Conservation (phyloP, 2,329 filamentous ascomycete genomes). For the Trichocomaceae sp. region DNA sequence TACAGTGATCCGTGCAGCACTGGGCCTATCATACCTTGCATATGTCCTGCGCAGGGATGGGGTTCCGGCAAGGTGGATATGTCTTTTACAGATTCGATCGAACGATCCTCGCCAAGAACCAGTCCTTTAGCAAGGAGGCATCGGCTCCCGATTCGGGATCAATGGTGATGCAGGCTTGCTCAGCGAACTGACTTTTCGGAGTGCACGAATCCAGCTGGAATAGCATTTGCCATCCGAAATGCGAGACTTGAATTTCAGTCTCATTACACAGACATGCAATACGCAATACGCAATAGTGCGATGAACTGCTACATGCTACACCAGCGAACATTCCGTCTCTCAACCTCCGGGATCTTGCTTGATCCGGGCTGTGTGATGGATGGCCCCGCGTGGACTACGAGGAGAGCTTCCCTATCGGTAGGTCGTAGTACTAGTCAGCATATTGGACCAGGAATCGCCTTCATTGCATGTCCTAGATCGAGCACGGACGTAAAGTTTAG, state of each 20-base stretch:
- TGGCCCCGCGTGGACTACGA: neutral
- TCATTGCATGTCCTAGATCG: neutral
- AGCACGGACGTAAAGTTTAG: neutral
- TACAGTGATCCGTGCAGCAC: constrained; percentile 23
- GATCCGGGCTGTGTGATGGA: neutral
- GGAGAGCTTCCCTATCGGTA: neutral
- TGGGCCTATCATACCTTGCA: constrained; percentile 36
- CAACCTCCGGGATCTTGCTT: constrained; percentile 6
- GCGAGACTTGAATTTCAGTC: neutral
- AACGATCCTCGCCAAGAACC: constrained; percentile 10
- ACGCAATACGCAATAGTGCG: neutral
- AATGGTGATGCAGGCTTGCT: constrained; percentile 8
- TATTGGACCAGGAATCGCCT: neutral
- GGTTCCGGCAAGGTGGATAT: constrained; percentile 22
- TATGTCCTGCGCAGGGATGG: constrained; percentile 32
- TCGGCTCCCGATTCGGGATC: constrained; percentile 8
- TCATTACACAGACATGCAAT: constrained; percentile 7
- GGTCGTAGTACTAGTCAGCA: no score
- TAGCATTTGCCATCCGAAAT: neutral
- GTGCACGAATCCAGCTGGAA: constrained; percentile 4
- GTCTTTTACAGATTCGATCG: constrained; percentile 13
- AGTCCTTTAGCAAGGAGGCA: constrained; percentile 20
- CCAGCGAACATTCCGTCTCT: constrained; percentile 7
- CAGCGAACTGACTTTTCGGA: constrained; percentile 5
- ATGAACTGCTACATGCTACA: constrained; percentile 2